Evolutionary conservation across 228 moss, liverwort and hornwort genomes (phyloP), one percentile per base, ranked within the genome.

Genomic region (Sphagnum magellanicum): DNA sequence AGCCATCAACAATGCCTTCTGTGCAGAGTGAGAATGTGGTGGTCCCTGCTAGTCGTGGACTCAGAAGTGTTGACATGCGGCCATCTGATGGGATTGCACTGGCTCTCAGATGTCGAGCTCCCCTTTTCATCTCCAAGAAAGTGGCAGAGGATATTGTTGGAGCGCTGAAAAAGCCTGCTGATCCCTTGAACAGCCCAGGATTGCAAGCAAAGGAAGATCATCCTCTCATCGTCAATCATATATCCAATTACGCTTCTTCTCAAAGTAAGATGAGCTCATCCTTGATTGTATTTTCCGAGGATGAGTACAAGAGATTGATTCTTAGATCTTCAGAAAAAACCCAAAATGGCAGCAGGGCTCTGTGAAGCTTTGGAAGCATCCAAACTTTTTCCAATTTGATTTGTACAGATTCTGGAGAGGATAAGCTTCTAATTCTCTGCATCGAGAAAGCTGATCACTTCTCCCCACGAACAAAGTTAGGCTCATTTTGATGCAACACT

Each of bases 21-120:
- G 17, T 67, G 13, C 77, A 66, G 77, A 53, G 63, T 53, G 10
- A 59, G 17, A 49, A 52, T 51, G 63, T 53, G 49, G 63, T 48
- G 6, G 12, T 53, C 13, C 63, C 74, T 10, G 62, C 16, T 4
- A 65, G 63, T 65, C 61, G 61, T 8, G 53, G 64, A n/a, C 53
- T 69, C 32, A 81, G 81, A 49, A 84, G 84, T 68, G 77, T 88
- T 49, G 84, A 84, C 60, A 84, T 88, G 79, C 79, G 88, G 49
- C 84, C 88, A 60, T 88, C 88, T 57, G 84, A 88, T 74, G 84
- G 81, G 32, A 88, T 88, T 8, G 84, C 88, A 6, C 76, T 88
- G 50, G 88, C 84, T 48, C 81, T 88, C 12, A 71, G 84, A 60
- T 88, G 88, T 73, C 79, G 81, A 66, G 88, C 84, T 58, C 84